Conservation (phyloP, 208 protist genomes). For the Phytomonas sp. region DNA sequence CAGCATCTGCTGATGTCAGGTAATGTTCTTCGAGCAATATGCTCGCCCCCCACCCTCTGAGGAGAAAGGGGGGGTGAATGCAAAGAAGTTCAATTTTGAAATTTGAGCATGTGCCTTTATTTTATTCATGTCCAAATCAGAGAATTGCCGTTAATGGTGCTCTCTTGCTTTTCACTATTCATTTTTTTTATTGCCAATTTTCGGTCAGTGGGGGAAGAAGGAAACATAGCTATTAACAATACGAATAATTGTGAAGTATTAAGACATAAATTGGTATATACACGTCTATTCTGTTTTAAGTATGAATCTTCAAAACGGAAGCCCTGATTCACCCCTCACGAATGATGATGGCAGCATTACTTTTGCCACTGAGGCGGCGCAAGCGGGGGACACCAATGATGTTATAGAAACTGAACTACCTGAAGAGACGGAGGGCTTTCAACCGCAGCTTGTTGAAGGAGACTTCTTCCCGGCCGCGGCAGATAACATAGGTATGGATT, state of each 20-base stretch:
- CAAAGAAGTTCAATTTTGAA: neutral
- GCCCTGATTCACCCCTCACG: neutral
- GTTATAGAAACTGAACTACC: neutral
- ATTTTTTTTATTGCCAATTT: neutral
- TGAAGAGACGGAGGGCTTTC: conserved; percentile 18
- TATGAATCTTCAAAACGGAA: neutral
- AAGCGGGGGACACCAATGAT: neutral
- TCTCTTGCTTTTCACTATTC: neutral
- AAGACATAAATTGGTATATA: neutral
- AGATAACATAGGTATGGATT: conserved; percentile 10
- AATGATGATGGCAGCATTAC: neutral
- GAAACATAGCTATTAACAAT: neutral
- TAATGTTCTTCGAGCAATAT: neutral
- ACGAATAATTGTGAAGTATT: neutral
- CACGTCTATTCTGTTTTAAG: conserved; percentile 1
- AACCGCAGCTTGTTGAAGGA: conserved; percentile 53
- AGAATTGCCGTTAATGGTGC: neutral
- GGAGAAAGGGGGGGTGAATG: neutral
- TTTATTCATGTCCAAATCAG: neutral
- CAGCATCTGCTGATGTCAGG: neutral
- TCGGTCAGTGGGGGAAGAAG: too few relatives aligned
- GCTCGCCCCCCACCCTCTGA: too few relatives aligned
- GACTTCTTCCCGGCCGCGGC: conserved; percentile 53
- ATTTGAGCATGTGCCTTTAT: neutral
- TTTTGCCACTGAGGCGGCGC: neutral